phyloP scores from a whole-genome alignment of 306 rosid genomes.

The Neltuma alba region DNA sequence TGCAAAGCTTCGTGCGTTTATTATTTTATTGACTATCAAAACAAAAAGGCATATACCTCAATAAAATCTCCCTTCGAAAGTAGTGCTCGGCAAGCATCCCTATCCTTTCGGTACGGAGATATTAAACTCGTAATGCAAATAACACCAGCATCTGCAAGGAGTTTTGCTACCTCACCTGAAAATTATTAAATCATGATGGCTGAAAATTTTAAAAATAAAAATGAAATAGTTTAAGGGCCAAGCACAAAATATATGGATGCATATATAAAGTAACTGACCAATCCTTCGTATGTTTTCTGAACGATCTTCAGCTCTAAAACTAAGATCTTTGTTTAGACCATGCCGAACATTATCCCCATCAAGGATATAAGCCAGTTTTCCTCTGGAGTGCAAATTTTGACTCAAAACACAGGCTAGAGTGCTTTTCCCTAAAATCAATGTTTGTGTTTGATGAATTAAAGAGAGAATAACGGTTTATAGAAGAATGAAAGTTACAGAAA shows the following conservation, averaged over 20 bases:
- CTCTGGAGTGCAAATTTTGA: slow-evolving; percentile 71
- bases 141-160: slow-evolving; percentile 95
- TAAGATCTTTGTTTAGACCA: slow-evolving; percentile 88
- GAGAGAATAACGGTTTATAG: slow-evolving; percentile 8
- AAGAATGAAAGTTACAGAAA: slow-evolving; percentile 17
- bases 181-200: slow-evolving; percentile 30
- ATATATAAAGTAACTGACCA: slow-evolving; percentile 55
- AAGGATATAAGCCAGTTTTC: slow-evolving; percentile 81
- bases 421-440: slow-evolving; percentile 77
- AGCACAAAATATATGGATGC: not conserved
- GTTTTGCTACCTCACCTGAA: slow-evolving; percentile 96
- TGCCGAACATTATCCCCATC: slow-evolving; percentile 98
- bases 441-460: slow-evolving; percentile 37
- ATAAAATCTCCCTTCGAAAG: slow-evolving; percentile 84
- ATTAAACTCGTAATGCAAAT: slow-evolving; percentile 93
- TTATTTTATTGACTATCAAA: not conserved
- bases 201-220: slow-evolving; percentile 16
- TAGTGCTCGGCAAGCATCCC: slow-evolving; percentile 89
- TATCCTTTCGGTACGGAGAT: slow-evolving; percentile 86
- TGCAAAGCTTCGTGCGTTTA: slow-evolving; percentile 24
- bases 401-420: slow-evolving; percentile 94
- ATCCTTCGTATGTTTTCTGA: slow-evolving; percentile 89
- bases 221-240: not conserved
- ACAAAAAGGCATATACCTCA: slow-evolving; percentile 62
- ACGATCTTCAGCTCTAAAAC: slow-evolving; percentile 91